phyloP scores from a whole-genome alignment of 1,284 basidiomycete genomes.

The Chondrostereum purpureum region DNA sequence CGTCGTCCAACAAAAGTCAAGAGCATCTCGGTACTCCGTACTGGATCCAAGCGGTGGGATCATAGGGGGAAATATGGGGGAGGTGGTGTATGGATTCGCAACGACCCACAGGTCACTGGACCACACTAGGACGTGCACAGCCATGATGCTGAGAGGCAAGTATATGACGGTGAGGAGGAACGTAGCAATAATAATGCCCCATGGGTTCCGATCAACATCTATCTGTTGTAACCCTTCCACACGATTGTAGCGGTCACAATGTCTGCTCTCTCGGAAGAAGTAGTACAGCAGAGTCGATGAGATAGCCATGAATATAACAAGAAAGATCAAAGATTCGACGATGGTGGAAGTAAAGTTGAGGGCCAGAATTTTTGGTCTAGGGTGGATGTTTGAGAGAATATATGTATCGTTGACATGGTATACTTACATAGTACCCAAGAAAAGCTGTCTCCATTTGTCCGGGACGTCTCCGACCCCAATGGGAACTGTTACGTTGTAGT shows the following conservation, averaged over 20 bases:
- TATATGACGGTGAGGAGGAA: constrained; percentile 62
- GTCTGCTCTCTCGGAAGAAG: constrained; percentile 44
- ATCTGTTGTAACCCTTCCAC: constrained; percentile 52
- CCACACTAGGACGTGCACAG: constrained; percentile 67
- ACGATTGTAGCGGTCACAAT: constrained; percentile 40
- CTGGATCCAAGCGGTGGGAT: constrained; percentile 48
- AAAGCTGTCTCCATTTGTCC: constrained; percentile 47
- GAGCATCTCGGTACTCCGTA: constrained; percentile 49
- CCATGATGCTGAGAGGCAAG: constrained; percentile 65
- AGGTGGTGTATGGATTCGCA: constrained; percentile 59
- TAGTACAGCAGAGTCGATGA: constrained; percentile 47
- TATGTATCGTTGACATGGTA: constrained; percentile 4
- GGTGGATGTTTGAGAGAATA: constrained; percentile 9
- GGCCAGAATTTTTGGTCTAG: constrained; percentile 63
- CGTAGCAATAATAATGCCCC: constrained; percentile 50
- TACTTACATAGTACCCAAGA: constrained; percentile 61
- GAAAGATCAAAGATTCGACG: constrained; percentile 46
- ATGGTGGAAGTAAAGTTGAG: constrained; percentile 58
- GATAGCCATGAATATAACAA: constrained; percentile 48
- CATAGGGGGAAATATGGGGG: constrained; percentile 42
- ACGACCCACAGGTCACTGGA: constrained; percentile 70
- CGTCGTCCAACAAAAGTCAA: constrained; percentile 77
- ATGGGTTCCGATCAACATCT: constrained; percentile 34
- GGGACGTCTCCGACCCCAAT: constrained; percentile 29
- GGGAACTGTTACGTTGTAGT: constrained; percentile 30